Percentiles rank a stretch among this genome's conserved stretches.
phyloP scores from a whole-genome alignment of 345 rosid species.

The Boechera divaricarpa region DNA sequence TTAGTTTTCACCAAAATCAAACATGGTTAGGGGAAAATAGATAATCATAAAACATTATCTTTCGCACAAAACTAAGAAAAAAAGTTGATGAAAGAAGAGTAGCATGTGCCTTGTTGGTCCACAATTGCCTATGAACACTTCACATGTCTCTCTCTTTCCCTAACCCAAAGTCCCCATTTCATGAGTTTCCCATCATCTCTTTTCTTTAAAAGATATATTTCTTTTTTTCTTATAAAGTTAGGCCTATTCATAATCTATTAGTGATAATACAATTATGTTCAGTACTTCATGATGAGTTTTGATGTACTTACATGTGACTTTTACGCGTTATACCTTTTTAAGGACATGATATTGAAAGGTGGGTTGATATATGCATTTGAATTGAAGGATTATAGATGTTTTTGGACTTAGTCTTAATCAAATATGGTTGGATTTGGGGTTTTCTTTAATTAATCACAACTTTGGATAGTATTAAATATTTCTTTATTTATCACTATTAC shows the following conservation, averaged over 20 bases:
- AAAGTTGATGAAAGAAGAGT: slow-evolving; percentile 40
- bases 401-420: slow-evolving; percentile 40
- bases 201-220: slow-evolving; percentile 32
- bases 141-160: slow-evolving; percentile 46
- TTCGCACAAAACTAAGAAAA: slow-evolving; percentile 32
- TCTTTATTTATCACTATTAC: slow-evolving; percentile 9
- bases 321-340: slow-evolving; percentile 38
- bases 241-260: slow-evolving; percentile 34
- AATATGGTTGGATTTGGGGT: slow-evolving; percentile 20
- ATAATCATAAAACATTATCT: slow-evolving; percentile 8
- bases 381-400: slow-evolving; percentile 23
- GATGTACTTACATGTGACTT: slow-evolving; percentile 48
- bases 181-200: slow-evolving; percentile 43
- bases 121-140: slow-evolving; percentile 49
- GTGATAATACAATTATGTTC: slow-evolving; percentile 45
- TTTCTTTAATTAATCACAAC: slow-evolving; percentile 19
- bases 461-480: slow-evolving; percentile 27
- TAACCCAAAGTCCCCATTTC: slow-evolving; percentile 42
- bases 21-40: slow-evolving; percentile 22
- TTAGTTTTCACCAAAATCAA: background rate
- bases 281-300: slow-evolving; percentile 43
- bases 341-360: slow-evolving; percentile 39
- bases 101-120: slow-evolving; percentile 50
- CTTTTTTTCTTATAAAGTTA: slow-evolving; percentile 36
- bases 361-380: slow-evolving; percentile 24